A percentile compares a stretch with the other conserved stretches of the same genome.
phyloP scores from a whole-genome alignment of 129 eudicot genomes.

The Saposhnikovia divaricata region DNA sequence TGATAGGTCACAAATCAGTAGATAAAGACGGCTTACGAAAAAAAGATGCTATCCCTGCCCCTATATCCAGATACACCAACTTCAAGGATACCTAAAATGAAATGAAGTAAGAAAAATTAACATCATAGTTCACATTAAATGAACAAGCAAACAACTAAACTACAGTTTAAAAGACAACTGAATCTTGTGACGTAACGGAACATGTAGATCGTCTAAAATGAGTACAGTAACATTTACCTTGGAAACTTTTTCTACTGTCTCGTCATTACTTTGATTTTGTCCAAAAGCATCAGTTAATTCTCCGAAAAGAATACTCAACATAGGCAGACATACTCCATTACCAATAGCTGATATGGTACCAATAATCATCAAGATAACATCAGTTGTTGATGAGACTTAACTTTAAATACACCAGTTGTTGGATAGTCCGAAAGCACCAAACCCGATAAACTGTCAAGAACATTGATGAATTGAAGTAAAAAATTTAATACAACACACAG shows the following conservation, averaged over 20 bases:
- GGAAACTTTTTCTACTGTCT: conserved; percentile 52
- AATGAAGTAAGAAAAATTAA: background rate
- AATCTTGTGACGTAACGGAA: too few relatives aligned
- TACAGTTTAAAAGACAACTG: background rate
- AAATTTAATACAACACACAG: too few relatives aligned
- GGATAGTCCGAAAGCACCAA: too few relatives aligned
- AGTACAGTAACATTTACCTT: conserved; percentile 31
- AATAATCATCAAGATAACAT: conserved; percentile 57
- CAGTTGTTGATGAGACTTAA: too few relatives aligned
- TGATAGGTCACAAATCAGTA: background rate
- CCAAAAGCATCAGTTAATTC: conserved; percentile 69
- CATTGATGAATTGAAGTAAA: too few relatives aligned
- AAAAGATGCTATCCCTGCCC: conserved; percentile 65
- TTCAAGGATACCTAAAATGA: conserved; percentile 46
- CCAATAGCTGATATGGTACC: conserved; percentile 70
- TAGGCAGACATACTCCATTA: conserved; percentile 57
- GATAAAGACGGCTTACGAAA: conserved; percentile 48
- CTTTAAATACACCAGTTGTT: too few relatives aligned
- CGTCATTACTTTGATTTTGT: conserved; percentile 28
- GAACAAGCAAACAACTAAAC: background rate
- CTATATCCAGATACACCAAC: conserved; percentile 67
- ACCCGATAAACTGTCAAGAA: too few relatives aligned
- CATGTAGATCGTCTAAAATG: too few relatives aligned
- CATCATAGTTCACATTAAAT: background rate
- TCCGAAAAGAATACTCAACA: conserved; percentile 76